Evolutionary conservation across 306 rosid species (phyloP), one percentile per base, ranked within the genome.

Genomic region (Chamaecrista fasciculata): DNA sequence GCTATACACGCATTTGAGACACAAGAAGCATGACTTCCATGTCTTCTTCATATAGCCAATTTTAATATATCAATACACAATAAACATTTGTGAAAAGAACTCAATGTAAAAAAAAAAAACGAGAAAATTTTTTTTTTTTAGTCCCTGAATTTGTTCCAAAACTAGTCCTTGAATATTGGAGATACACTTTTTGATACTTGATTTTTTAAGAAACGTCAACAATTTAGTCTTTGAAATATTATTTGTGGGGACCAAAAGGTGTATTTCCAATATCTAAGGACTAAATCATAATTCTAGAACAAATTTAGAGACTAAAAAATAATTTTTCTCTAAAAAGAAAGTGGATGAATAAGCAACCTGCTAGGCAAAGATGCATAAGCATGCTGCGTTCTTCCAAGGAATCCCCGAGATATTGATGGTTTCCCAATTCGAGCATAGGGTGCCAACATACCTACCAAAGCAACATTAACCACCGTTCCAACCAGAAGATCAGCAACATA

Each of bases 401-500:
- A 81, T 42, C 98, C 96, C 24, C 66, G 78, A 16, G 96, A 86
- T 62, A 81, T 56, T 16, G 92, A 82, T 52, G 91, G 86, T 73
- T 82, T 84, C 59, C 95, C 96, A 24, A 92, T 82, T 51, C 98
- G 92, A 64, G 89, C 98, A 74, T 86, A 87, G n/a, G 98, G 98
- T 57, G 96, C 98, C 72, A 89, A 72, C 95, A 92, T 84, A 48
- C 96, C 96, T 8, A 89, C 98, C 82, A 89, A 78, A 67, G 96
- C 98, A 83, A 89, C 76, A 61, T 89, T 94, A 19, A 89, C 96
- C 19, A 87, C 98, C 12, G 75, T 9, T 61, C 98, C 98, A 60
- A 92, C 98, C 70, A 92, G 84, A 78, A 92, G 88, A 84, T 92
- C 98, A 6, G 98, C 98, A 67, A 86, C 91, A 60, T 89, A 92